Conservation (phyloP, 441 rosid genomes). For the Bruguiera hainesii region DNA sequence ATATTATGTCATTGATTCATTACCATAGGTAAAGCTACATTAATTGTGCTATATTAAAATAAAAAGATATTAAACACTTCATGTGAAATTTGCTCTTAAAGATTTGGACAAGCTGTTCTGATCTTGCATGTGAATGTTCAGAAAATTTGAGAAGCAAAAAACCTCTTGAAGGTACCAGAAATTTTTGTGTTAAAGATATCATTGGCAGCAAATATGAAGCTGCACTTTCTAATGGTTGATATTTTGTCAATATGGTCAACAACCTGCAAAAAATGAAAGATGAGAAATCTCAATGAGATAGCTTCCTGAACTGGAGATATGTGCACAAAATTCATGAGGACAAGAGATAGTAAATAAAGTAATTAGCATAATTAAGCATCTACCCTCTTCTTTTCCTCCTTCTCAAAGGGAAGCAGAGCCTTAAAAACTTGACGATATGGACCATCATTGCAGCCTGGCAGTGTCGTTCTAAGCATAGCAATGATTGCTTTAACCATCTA, state of each 20-base stretch:
- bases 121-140: slow-evolving; percentile 12
- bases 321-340: slow-evolving; percentile 4
- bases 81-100: too few relatives aligned
- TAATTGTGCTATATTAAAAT: neutral
- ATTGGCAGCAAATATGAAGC: slow-evolving; percentile 71
- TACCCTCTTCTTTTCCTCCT: slow-evolving; percentile 89
- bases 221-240: slow-evolving; percentile 60
- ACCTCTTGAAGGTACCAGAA: slow-evolving; percentile 98
- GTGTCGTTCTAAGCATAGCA: slow-evolving; percentile 80
- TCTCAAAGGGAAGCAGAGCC: slow-evolving; percentile 81
- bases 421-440: slow-evolving; percentile 85
- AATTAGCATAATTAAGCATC: slow-evolving; percentile 3
- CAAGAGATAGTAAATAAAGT: slow-evolving; percentile 10
- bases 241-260: slow-evolving; percentile 80
- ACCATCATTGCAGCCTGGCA: slow-evolving; percentile 71
- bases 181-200: slow-evolving; percentile 88
- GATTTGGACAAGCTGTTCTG: neutral
- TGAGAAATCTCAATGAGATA: slow-evolving; percentile 6
- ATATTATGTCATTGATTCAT: neutral
- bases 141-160: slow-evolving; percentile 30
- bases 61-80: neutral
- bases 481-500: slow-evolving; percentile 78
- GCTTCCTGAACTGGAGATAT: neutral
- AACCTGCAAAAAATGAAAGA: slow-evolving; percentile 47
- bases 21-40: neutral